Evolutionary conservation across 2,329 filamentous ascomycete genomes (phyloP), one percentile per base, ranked within the genome.

Genomic region (Allantophomopsis lycopodina): DNA sequence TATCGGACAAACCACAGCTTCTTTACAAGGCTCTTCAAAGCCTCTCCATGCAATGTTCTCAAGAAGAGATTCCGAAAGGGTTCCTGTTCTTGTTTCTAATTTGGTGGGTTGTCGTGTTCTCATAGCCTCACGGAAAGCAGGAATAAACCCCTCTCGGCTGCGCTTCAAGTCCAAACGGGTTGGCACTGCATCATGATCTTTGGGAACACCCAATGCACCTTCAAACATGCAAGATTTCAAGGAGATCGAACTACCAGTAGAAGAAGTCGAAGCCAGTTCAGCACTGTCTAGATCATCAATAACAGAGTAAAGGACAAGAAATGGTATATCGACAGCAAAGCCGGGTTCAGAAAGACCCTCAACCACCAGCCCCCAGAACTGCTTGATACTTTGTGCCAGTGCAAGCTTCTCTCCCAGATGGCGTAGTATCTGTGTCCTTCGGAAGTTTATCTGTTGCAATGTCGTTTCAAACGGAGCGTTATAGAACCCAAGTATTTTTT

Each of bases 391-490:
- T 40, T 79, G 69, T 13, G 83, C 82, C 10, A 73, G 63, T 3
- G 79, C 74, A 5, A 80, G 86, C 42, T 73, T 73, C 58, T 88
- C 81, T 35, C 83, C 82, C 17, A 89, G 71, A 51, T 84, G 80
- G 13, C 82, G 69, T 28, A 91, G 61, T 0, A 81, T 86, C 18
- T 83, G 65, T 79, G 87, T 86, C 31, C 83, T 71, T 37, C 84
- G 65, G 59, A 86, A 79, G 7, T 77, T 81, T 42, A 89, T 73
- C 49, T 81, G 83, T 23, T 82, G 70, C 18, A 78, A 62, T 1
- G 84, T 89, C 50, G 86, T 85, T 48, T 89, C 84, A 46, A 88
- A 88, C 0, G 79, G 73, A 1, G 83, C 81, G 51, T 88, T 88
- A 55, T 86, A 88, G 0, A 89, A 57, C 2, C 81, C 83, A 42